Base-by-base conservation (phyloP, 345 rosid genomes). In the Camelina sativa region DNA sequence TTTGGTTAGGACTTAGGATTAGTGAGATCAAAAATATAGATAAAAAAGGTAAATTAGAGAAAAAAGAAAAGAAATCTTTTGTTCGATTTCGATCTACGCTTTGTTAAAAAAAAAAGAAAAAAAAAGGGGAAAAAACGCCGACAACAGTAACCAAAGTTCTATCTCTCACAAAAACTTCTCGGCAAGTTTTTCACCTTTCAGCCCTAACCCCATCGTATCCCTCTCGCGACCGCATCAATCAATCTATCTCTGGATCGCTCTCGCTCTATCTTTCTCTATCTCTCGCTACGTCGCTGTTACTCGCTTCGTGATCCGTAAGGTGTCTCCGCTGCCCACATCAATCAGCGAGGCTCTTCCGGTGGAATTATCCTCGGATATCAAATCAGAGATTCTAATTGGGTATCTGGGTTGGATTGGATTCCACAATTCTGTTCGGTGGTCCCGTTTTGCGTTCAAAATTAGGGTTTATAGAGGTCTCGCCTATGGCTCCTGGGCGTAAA, bases 401-500 rank as follows among this genome's bases (percentile, higher is more conserved):
- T 28, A 0, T 47, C 60, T 2, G 43, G 48, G n/a, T 65, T 53
- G 41, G 69, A 61, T 65, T 72, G 37, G 53, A 19, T 47, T 72
- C 10, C 23, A 22, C 10, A 50, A 61, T 78, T 78, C 44, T 43
- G 2, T 52, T 72, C 5, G 8, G 51, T 40, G 6, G 11, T 44
- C 8, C 41, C 16, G 7, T 54, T 41, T 47, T 59, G 12, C 60
- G 7, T 6, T 66, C 32, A 64, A 75, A 69, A 30, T 77, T 80
- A 69, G 84, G 82, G 86, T 78, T 78, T 82, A 80, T 48, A 52
- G 67, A 16, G 46, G 65, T 60, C 0, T 51, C 73, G 80, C 76
- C 79, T 62, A 90, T 90, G 96, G 97, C 91, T 75, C 89, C 92
- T 71, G 85, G 89, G 84, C 97, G 98, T 83, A 91, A 72, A 81